Base-by-base conservation (phyloP, 1,284 basidiomycete species). In the Tilletiaria anomala region DNA sequence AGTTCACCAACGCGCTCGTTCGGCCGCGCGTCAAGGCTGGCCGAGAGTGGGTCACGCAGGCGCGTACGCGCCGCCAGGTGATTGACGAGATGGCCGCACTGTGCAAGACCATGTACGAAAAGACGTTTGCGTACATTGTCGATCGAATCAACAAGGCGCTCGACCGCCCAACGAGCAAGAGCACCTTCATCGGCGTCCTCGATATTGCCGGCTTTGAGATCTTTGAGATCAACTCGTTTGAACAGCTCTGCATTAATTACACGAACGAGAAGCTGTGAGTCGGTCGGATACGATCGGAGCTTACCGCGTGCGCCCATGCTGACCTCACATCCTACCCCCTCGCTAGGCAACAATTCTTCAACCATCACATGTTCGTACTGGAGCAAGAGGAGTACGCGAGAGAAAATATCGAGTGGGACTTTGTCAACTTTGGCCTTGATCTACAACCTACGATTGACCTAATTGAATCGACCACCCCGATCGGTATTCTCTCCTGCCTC, bases 161-260 rank as follows among this genome's bases (percentile, higher is more conserved):
- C 1, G 91, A 96, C 58, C 78, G 89, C 6, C 88, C 89, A 14
- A 60, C 62, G 1, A 84, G 83, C 23, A 93, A 93, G 69, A 81
- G 85, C 24, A 88, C 84, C 2, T 97, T 96, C 67, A 97, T 99
- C 49, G 93, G 93, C 34, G 93, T 99, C 3, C 76, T 99, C 22
- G 93, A 99, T 76, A 99, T 99, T 45, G 93, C 93, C 5, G 93
- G 93, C 16, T 99, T 99, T 71, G 93, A 99, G 68, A 97, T 97
- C 61, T 70, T 77, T 48, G 70, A 72, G 66, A 63, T 62, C 43
- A 71, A 71, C 51, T 61, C 58, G 39, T 99, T 97, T 68, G 93
- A 99, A 64, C 93, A 99, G 69, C 76, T 99, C 18, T 78, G 93
- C 58, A 99, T 99, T 77, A 99, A 99, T 68, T 94, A 87, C 65